Evolutionary conservation across 441 rosid species (phyloP), one percentile per base, ranked within the genome.

Genomic region (Eutrema salsugineum): DNA sequence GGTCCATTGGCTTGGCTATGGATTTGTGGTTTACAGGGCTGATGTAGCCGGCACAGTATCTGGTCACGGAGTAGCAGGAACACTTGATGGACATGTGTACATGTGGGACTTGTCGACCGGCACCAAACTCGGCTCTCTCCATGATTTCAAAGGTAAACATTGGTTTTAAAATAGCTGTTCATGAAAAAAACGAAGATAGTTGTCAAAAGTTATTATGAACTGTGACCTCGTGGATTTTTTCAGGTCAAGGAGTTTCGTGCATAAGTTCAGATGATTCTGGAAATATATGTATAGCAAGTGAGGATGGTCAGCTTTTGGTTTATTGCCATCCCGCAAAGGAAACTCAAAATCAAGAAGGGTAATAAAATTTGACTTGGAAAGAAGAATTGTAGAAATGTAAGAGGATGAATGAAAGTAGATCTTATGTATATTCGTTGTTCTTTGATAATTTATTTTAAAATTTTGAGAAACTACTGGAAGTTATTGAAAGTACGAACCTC

Each of bases 61-160:
- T 77, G 90, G 88, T 68, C 70, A 81, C 57, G 99, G 99, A 76
- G 82, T 94, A 74, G 71, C 85, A n/a, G 96, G 91, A 28, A 94
- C 98, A 58, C 5, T 54, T 16, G 94, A 90, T 47, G 99, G 98
- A 54, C 69, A 78, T 27, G 87, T 90, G 58, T 88, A 84, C 66
- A 11, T 79, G 74, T 92, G 96, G 98, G 94, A 92, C 58, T 61
- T 90, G 75, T 75, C 83, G 28, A 85, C 87, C 0, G 98, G 99
- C 61, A 64, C 46, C 20, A 89, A 71, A 74, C 84, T 92, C 17
- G 89, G 89, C 16, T 78, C 68, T 40, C 83, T 85, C 74, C 90
- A 89, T 79, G 82, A 85, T 75, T 88, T 89, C 77, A 80, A 87
- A 84, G 99, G 99, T 94, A 88, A 68, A 24, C 43, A 42, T 12